Evolutionary conservation across 2,329 filamentous ascomycete genomes (phyloP), one percentile per base, ranked within the genome.

Genomic region (Fusarium paranaense): DNA sequence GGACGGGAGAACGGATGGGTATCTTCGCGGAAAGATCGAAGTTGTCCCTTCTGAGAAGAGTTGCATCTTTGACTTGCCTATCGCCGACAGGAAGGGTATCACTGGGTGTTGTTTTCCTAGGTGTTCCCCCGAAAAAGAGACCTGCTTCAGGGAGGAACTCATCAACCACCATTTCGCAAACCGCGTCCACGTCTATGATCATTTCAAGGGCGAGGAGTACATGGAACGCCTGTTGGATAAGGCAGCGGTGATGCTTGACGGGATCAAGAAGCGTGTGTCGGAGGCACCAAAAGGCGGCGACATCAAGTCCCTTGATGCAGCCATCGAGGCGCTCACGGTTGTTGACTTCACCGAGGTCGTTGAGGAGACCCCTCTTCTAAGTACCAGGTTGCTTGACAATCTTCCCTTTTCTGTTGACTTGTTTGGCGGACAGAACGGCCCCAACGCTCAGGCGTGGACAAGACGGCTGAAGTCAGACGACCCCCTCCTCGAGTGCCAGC

Each of bases 111-210:
- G 16, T 37, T 18, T 54, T 11, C 32, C 30, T 14, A 2, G 11
- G n/a, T 42, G 18, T 6, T 13, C 10, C 38, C 11, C 38, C 10
- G n/a, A 42, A 11, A 20, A 13, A n/a, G n/a, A 42, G n/a, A 42
- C 20, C 11, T 25, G 6, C 6, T 22, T 25, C 20, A 58, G 63
- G 22, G n/a, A 61, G 6, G 11, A 22, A 8, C 54, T 69, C 22
- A 59, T 66, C n/a, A 59, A 10, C 18, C 27, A 66, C 11, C 59
- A 63, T 6, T 27, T 71, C 11, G 6, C 11, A 3, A 50, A 59
- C 6, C 60, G 63, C 10, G 20, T 72, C 9, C 69, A 61, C 20
- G 42, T 74, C 11, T 72, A 69, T 11, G 63, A 74, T 3, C 35
- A 45, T 18, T 14, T 37, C 13, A 37, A 52, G n/a, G 27, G 18